Evolutionary conservation across 208 protist genomes (phyloP), one percentile per base, ranked within the genome.

Genomic region (Leptomonas seymouri): DNA sequence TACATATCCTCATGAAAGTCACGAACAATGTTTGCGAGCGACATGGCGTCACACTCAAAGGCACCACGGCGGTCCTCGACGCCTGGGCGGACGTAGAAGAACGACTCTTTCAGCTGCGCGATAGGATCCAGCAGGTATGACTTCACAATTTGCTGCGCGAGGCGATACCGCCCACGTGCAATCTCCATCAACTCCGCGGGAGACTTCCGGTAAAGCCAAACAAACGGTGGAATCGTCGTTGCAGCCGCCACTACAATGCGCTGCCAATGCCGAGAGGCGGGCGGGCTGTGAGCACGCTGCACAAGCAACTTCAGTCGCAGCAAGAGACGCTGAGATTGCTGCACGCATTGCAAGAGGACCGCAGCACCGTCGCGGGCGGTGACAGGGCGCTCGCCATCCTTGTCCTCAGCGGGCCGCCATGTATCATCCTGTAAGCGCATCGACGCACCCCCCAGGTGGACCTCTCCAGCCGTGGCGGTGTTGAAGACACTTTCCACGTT

Each of bases 1-100:
- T 84, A 89, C 76, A 90, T 84, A 74, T 93, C 84, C 36, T 85
- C 84, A 64, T 93, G 78, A 51, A 91, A 95, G 60, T 95, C 89
- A 14, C 78, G 72, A 42, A 95, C 90, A 36, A 95, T 89, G 51
- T 95, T 90, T 1, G 89, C 84, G 21, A 93, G 74, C 20, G 86
- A 76, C 31, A 71, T 76, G 20, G 81, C 82, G 42, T 95, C 89
- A 20, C 79, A 67, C 44, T 85, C 83, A 44, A 88, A 76, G 21
- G 78, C 72, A 15, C 73, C 61, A 25, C 80, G 82, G 21, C 86
- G 84, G 34, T 90, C 85, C 62, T 90, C 73, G 18, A 89, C 87
- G 14, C 86, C 84, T 3, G 85, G 82, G 3, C 89, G 84, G 27
- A 82, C 70, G 65, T 80, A 84, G 41, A 84, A 83, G 51, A 95